Base-by-base conservation (phyloP, 257 asterid species). In the Cinchona pubescens region DNA sequence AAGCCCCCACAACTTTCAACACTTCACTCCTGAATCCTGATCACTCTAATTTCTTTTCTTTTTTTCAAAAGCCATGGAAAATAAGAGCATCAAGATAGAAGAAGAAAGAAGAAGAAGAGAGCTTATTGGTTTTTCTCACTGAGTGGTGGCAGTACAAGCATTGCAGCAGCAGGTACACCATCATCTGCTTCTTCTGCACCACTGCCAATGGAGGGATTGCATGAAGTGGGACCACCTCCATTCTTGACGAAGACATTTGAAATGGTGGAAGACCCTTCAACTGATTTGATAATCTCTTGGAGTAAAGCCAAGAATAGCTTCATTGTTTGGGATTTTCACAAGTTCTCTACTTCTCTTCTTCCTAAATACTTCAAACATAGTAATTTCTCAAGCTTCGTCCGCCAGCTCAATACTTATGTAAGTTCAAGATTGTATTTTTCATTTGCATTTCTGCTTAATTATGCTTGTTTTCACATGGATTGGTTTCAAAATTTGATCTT, bases 361-460 rank as follows among this genome's bases (percentile, higher is more conserved):
- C 99, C 99, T 7, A 88, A 58, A 79, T 83, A 85, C 78, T 95
- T 95, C 88, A 95, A 92, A 89, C 99, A 95, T 80, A 81, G 83
- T 37, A 95, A 95, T 77, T 95, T 95, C 83, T 92, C 99, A 27
- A 95, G 98, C 84, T 95, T 95, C 85, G 76, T 95, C 63, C 94
- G 99, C 6, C 99, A 95, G 94, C 98, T 95, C 68, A 95, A 95
- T 77, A 92, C 99, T 3, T 92, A 95, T 87, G 99, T 95, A 86
- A 88, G 96, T 89, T 75, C 67, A 32, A 29, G 49, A 23, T 67
- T 53, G 16, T 6, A 34, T n/a, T 3, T 59, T 64, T 62, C 25
- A 58, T 43, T 4, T 18, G 8, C n/a, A 6, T 37, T 34, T 2
- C n/a, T 75, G 60, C 49, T 42, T 34, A n/a, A 11, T 59, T 12